Evolutionary conservation across 192 early-diverging fungal species (phyloP).

Genomic region (Chytriomyces hyalinus): DNA sequence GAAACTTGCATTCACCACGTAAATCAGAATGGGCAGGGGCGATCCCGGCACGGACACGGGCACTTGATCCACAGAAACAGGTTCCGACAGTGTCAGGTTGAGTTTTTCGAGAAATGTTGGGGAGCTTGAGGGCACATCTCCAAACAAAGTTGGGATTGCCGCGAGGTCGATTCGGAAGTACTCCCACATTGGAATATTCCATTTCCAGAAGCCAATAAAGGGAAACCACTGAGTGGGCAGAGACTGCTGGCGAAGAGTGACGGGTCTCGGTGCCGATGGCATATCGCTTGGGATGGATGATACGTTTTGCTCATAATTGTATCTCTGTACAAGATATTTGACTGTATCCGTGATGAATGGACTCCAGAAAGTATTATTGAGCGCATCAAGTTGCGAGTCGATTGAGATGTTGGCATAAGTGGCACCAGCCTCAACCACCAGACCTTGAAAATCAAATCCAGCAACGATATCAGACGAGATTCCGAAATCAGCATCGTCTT

Average conservation of each 20-base stretch:
- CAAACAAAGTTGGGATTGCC: neutral
- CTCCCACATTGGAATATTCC: conserved; percentile 30
- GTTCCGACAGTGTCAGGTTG: conserved; percentile 11
- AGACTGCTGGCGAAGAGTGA: conserved; percentile 22
- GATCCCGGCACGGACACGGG: conserved; percentile 1
- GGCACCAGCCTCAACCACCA: neutral
- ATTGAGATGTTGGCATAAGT: neutral
- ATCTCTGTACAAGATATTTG: neutral
- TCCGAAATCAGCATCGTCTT: neutral
- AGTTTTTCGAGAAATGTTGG: neutral
- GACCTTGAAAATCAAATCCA: conserved; percentile 23
- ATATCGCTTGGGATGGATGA: neutral
- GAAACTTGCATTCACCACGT: conserved; percentile 13
- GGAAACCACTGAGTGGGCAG: conserved; percentile 27
- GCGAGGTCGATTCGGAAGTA: conserved; percentile 16
- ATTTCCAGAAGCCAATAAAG: conserved; percentile 17
- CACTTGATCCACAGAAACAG: neutral
- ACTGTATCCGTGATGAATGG: conserved; percentile 3
- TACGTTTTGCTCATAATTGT: conserved; percentile 21
- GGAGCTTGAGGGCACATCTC: neutral
- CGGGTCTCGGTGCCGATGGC: neutral
- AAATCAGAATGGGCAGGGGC: conserved; percentile 13
- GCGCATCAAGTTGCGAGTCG: conserved; percentile 1
- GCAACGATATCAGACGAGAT: neutral
- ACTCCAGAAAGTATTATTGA: conserved; percentile 10